Conservation (phyloP, 179 eudicot genomes). For the Camellia oleifera region DNA sequence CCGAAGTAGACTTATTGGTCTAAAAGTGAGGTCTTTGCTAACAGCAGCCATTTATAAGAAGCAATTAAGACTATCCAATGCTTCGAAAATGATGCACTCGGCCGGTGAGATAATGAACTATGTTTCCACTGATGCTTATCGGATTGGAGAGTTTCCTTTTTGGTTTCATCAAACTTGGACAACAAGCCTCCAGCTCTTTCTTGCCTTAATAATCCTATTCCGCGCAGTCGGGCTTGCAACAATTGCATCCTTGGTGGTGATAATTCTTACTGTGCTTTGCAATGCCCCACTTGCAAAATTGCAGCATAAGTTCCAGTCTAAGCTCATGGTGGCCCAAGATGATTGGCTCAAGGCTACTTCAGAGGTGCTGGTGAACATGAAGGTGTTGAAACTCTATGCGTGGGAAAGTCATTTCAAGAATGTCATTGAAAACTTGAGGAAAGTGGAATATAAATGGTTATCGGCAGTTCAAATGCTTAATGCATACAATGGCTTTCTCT, state of each 20-base stretch:
- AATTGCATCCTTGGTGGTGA: slow-evolving; percentile 36
- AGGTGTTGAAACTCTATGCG: slow-evolving; percentile 74
- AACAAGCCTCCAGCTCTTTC: slow-evolving; percentile 41
- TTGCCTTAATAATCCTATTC: slow-evolving; percentile 39
- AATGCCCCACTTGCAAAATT: slow-evolving; percentile 59
- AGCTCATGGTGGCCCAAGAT: slow-evolving; percentile 78
- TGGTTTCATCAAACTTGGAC: slow-evolving; percentile 67
- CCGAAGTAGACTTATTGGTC: no score
- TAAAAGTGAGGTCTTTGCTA: no score
- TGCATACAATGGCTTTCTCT: slow-evolving; percentile 53
- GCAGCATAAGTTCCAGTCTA: slow-evolving; percentile 63
- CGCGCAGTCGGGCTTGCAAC: slow-evolving; percentile 49
- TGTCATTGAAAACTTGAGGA: slow-evolving; percentile 43
- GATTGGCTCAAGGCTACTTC: slow-evolving; percentile 52
- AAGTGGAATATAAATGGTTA: slow-evolving; percentile 52
- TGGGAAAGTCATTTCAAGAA: slow-evolving; percentile 78
- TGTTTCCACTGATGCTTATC: slow-evolving; percentile 24
- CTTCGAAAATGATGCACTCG: no score
- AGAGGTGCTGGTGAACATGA: slow-evolving; percentile 84
- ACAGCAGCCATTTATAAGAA: no score
- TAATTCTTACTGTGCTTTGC: slow-evolving; percentile 37
- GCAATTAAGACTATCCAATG: no score
- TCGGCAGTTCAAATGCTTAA: slow-evolving; percentile 47
- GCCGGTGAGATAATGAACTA: no score
- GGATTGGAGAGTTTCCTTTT: slow-evolving; percentile 56